Evolutionary conservation across 441 rosid genomes (phyloP).

Genomic region (Metrosideros polymorpha): DNA sequence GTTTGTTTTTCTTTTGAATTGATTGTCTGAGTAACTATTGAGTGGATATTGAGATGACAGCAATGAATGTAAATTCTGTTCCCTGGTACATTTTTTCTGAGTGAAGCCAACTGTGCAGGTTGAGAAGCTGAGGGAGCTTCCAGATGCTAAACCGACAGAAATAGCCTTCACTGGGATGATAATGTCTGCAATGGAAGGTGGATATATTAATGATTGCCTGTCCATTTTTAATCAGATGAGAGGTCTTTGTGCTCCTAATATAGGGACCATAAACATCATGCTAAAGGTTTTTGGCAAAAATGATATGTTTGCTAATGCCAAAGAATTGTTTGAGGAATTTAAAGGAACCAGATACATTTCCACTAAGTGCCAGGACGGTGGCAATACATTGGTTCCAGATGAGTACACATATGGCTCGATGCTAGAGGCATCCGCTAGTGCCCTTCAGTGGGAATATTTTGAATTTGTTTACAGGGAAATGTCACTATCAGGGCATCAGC

Average conservation of each 20-base stretch:
- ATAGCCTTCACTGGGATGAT: constrained; percentile 84
- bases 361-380: background rate
- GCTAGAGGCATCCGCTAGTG: constrained; percentile 80
- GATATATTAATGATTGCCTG: constrained; percentile 60
- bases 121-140: constrained; percentile 54
- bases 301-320: constrained; percentile 80
- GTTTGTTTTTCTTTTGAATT: background rate
- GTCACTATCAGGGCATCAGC: constrained; percentile 53
- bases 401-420: constrained; percentile 61
- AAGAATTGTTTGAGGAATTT: constrained; percentile 63
- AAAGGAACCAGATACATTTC: constrained; percentile 11
- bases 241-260: constrained; percentile 56
- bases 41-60: background rate
- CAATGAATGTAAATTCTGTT: background rate
- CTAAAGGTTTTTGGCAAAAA: constrained; percentile 63
- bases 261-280: constrained; percentile 84
- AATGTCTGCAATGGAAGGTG: constrained; percentile 62
- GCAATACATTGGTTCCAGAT: constrained; percentile 33
- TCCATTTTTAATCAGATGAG: constrained; percentile 68
- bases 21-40: background rate
- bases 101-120: constrained; percentile 34
- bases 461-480: constrained; percentile 75
- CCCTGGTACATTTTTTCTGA: background rate
- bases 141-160: constrained; percentile 49
- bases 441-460: constrained; percentile 89